Evolutionary conservation across 2,329 filamentous ascomycete genomes (phyloP).

Genomic region (Aspergillus clavatus): DNA sequence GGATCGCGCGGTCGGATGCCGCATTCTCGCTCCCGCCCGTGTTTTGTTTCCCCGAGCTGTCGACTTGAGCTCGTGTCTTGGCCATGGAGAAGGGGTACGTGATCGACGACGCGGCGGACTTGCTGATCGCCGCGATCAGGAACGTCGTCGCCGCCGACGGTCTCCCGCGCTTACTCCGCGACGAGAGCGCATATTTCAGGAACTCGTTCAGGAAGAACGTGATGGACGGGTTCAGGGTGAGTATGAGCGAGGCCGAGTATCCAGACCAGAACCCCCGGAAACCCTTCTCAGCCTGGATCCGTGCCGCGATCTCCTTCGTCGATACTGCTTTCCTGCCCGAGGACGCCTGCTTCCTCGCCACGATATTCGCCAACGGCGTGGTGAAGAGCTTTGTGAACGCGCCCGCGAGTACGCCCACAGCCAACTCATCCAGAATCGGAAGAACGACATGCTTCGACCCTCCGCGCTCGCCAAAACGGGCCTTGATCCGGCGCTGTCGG

Average conservation of each 20-base stretch:
- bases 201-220: conserved; percentile 79
- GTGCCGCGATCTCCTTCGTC: conserved; percentile 55
- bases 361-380: conserved; percentile 75
- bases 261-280: conserved; percentile 78
- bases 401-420: conserved; percentile 65
- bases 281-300: conserved; percentile 66
- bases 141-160: conserved; percentile 56
- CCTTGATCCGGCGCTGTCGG: conserved; percentile 42
- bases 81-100: conserved; percentile 85
- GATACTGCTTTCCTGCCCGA: conserved; percentile 30
- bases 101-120: conserved; percentile 67
- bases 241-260: conserved; percentile 72
- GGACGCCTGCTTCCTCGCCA: conserved; percentile 74
- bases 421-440: conserved; percentile 65
- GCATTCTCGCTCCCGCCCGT: conserved; percentile 16
- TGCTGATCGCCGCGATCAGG: conserved; percentile 69
- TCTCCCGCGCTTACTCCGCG: conserved; percentile 48
- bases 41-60: conserved; percentile 12
- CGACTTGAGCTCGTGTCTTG: conserved; percentile 71
- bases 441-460: conserved; percentile 40
- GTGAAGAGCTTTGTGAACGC: conserved; percentile 71
- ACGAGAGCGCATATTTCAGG: conserved; percentile 58
- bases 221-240: conserved; percentile 80
- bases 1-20: conserved; percentile 9
- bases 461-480: conserved; percentile 21